phyloP scores from a whole-genome alignment of 2,329 filamentous ascomycete genomes.

The Bipolaris sorokiniana region DNA sequence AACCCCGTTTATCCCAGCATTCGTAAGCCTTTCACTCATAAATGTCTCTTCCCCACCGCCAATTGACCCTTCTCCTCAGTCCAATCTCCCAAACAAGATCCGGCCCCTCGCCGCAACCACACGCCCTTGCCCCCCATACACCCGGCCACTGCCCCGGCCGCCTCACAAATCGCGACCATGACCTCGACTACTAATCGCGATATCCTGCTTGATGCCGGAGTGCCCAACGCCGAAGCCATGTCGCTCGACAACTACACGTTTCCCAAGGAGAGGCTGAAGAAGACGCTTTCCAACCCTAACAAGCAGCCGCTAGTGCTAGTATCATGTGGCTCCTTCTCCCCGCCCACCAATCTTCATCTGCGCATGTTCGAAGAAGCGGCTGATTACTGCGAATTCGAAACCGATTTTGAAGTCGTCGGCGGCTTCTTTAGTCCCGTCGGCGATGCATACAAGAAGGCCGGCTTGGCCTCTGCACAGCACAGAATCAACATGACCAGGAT shows the following conservation, averaged over 20 bases:
- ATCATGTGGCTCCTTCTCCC: slow-evolving; percentile 74
- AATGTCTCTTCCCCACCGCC: slow-evolving; percentile 19
- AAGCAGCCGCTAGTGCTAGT: slow-evolving; percentile 71
- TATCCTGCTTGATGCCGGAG: slow-evolving; percentile 29
- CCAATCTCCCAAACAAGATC: slow-evolving; percentile 6
- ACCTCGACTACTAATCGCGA: slow-evolving; percentile 28
- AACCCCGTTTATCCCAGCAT: slow-evolving; percentile 16
- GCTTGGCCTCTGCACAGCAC: slow-evolving; percentile 74
- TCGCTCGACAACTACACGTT: slow-evolving; percentile 63
- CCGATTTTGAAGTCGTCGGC: slow-evolving; percentile 81
- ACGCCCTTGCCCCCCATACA: slow-evolving; percentile 4
- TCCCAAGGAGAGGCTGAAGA: slow-evolving; percentile 65
- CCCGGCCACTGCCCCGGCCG: neutral
- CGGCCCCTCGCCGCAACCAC: slow-evolving; percentile 5
- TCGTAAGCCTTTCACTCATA: slow-evolving; percentile 26
- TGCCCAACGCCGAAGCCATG: slow-evolving; percentile 38
- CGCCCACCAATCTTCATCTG: slow-evolving; percentile 76
- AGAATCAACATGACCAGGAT: slow-evolving; percentile 86
- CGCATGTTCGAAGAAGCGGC: slow-evolving; percentile 89
- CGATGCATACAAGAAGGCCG: slow-evolving; percentile 79
- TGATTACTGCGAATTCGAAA: slow-evolving; percentile 74
- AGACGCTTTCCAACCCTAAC: slow-evolving; percentile 60
- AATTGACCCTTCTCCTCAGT: slow-evolving; percentile 26
- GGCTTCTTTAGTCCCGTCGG: slow-evolving; percentile 83
- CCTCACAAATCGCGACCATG: slow-evolving; percentile 27